phyloP scores from a whole-genome alignment of 106 monocot genomes.

The Alisma plantagoaquatica region DNA sequence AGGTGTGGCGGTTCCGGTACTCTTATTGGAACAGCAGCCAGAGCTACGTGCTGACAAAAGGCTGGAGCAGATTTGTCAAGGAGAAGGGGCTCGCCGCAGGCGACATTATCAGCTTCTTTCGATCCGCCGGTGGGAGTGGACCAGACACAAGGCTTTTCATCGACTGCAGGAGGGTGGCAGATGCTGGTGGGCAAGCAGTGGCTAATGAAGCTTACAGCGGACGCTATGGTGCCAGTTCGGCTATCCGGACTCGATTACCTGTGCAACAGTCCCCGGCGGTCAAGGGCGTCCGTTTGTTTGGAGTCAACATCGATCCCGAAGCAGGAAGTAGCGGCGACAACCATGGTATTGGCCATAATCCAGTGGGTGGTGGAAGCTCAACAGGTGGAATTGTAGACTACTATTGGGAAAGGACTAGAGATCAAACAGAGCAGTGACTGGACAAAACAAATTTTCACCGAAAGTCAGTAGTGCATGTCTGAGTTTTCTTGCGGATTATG shows the following conservation, averaged over 20 bases:
- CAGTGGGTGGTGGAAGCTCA: too few species aligned
- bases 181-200: too few species aligned
- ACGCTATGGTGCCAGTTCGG: background rate
- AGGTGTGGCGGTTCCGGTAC: slow-evolving; percentile 58
- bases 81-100: slow-evolving; percentile 54
- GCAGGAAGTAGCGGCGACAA: background rate
- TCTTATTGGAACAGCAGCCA: slow-evolving; percentile 81
- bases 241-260: background rate
- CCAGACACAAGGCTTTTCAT: slow-evolving; percentile 28
- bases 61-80: slow-evolving; percentile 70
- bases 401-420: too few species aligned
- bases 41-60: slow-evolving; percentile 70
- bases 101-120: slow-evolving; percentile 33
- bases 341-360: too few species aligned
- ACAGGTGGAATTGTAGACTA: too few species aligned
- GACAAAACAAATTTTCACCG: too few species aligned
- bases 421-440: too few species aligned
- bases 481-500: too few species aligned
- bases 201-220: background rate
- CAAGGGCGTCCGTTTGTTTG: slow-evolving; percentile 33
- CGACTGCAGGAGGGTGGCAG: slow-evolving; percentile 27
- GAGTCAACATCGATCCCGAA: slow-evolving; percentile 49
- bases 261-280: slow-evolving; percentile 4
- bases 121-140: slow-evolving; percentile 16
- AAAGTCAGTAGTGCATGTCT: too few species aligned